Evolutionary conservation across 2,329 filamentous ascomycete genomes (phyloP), one percentile per base, ranked within the genome.

Genomic region (Orbilia brochopaga): DNA sequence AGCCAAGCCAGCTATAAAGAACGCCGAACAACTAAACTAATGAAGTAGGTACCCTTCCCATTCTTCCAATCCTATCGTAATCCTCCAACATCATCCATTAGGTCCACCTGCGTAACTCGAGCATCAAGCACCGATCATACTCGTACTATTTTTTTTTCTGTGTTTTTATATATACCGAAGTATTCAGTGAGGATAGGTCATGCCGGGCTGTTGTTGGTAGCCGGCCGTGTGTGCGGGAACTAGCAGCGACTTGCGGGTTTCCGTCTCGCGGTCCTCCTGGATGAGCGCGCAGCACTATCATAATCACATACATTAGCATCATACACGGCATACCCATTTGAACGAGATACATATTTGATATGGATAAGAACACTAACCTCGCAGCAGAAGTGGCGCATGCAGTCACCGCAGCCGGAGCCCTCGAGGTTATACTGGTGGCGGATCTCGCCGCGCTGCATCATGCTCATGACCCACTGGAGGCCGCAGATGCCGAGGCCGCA

Each of bases 371-470:
- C 44, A 73, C 62, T 61, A 46, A 66, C 60, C 62, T 53, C 60
- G 77, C 85, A 87, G 79, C 82, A 87, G 77, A 79, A 85, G 13
- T 82, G 79, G n/a, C 79, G 77, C 74, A 82, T 83, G 78, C 81
- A 87, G 76, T 87, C 85, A 35, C 78, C 78, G 66, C 77, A 77
- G 40, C 80, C 80, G 53, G 79, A 80, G 37, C 85, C 85, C 51
- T 83, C 77, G 75, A 87, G 85, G 74, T 80, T 81, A 78, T 84
- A 85, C 44, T 79, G 80, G 60, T 83, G 79, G 54, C 85, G 83
- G 74, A 86, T 83, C 75, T 85, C 81, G 64, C 77, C 76, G 54
- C 85, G 83, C 78, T 85, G 84, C 73, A 84, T 78, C 80, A 84
- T 83, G 73, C 82, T 79, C 75, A 83, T 78, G 62, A 83, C 80